Percentiles rank a stretch among this genome's conserved stretches.
Conservation (phyloP, 2,329 filamentous ascomycete species). For the Botryotinia convoluta region DNA sequence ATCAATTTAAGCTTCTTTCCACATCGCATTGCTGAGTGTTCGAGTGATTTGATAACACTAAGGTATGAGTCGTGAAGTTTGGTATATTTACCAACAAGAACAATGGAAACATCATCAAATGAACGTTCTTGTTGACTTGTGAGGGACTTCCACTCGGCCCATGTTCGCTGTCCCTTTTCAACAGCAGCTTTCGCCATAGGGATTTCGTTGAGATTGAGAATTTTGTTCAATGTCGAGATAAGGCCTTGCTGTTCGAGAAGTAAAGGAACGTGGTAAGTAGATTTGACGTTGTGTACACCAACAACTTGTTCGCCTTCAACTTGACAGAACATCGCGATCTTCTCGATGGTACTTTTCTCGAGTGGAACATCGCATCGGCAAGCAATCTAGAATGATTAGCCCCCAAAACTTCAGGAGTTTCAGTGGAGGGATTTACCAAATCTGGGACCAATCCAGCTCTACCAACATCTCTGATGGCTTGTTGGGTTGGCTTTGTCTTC, state of each 20-base stretch:
- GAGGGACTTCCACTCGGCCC: constrained; percentile 67
- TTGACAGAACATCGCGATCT: constrained; percentile 88
- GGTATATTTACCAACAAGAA: constrained; percentile 89
- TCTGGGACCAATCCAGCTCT: constrained; percentile 54
- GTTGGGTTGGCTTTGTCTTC: constrained; percentile 97
- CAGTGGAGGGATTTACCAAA: constrained; percentile 48
- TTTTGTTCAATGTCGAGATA: constrained; percentile 60
- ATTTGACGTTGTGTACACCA: constrained; percentile 83
- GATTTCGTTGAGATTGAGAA: constrained; percentile 62
- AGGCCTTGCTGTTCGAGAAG: constrained; percentile 82
- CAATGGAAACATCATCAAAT: constrained; percentile 72
- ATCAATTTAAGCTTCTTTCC: constrained; percentile 73
- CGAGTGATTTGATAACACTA: constrained; percentile 78
- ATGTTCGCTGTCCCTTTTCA: constrained; percentile 65
- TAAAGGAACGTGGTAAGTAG: constrained; percentile 93
- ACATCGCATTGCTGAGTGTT: constrained; percentile 89
- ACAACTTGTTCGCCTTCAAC: constrained; percentile 83
- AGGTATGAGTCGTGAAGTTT: constrained; percentile 83
- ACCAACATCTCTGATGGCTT: constrained; percentile 69
- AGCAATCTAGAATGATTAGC: constrained; percentile 61
- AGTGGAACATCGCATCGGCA: constrained; percentile 83
- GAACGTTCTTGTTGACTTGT: constrained; percentile 65
- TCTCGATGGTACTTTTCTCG: constrained; percentile 70
- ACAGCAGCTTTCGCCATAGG: constrained; percentile 52
- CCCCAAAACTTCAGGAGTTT: not conserved